Evolutionary conservation across 768 basidiomycete species (phyloP).

Genomic region (Trametes meyenii): DNA sequence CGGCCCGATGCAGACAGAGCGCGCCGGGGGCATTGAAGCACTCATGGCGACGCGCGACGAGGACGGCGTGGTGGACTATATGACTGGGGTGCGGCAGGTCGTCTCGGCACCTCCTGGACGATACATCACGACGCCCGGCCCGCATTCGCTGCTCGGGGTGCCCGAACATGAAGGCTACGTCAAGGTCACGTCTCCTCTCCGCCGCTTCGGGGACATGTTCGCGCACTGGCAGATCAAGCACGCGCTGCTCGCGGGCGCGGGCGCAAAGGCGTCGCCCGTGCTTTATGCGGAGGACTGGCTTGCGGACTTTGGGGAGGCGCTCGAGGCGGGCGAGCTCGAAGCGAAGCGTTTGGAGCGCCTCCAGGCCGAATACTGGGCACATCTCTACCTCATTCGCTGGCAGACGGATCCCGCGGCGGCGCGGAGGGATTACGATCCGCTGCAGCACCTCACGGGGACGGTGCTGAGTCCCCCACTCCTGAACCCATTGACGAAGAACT

Average conservation of each 20-base stretch:
- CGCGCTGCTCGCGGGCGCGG: conserved; percentile 49
- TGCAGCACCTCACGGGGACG: conserved; percentile 32
- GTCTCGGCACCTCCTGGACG: conserved; percentile 40
- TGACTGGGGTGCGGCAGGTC: conserved; percentile 37
- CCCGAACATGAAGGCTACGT: conserved; percentile 77
- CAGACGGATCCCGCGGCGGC: conserved; percentile 30
- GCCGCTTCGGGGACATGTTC: conserved; percentile 81
- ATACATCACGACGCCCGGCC: conserved; percentile 56
- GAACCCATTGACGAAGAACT: not conserved
- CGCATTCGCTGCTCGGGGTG: conserved; percentile 74
- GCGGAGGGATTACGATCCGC: conserved; percentile 30
- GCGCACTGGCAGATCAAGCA: conserved; percentile 94
- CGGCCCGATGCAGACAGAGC: conserved; percentile 33
- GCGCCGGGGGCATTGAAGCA: conserved; percentile 41
- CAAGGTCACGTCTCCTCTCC: conserved; percentile 83
- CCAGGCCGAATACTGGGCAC: conserved; percentile 45
- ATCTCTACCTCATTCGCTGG: conserved; percentile 43
- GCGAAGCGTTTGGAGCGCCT: conserved; percentile 34
- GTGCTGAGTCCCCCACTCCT: not conserved
- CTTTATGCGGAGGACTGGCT: conserved; percentile 52
- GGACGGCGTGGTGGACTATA: conserved; percentile 46
- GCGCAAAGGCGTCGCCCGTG: conserved; percentile 35
- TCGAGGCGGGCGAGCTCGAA: conserved; percentile 41
- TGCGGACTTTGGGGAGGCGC: conserved; percentile 42
- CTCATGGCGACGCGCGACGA: conserved; percentile 53